Base-by-base conservation (phyloP, 2,329 filamentous ascomycete genomes). In the Penicillium sp. region DNA sequence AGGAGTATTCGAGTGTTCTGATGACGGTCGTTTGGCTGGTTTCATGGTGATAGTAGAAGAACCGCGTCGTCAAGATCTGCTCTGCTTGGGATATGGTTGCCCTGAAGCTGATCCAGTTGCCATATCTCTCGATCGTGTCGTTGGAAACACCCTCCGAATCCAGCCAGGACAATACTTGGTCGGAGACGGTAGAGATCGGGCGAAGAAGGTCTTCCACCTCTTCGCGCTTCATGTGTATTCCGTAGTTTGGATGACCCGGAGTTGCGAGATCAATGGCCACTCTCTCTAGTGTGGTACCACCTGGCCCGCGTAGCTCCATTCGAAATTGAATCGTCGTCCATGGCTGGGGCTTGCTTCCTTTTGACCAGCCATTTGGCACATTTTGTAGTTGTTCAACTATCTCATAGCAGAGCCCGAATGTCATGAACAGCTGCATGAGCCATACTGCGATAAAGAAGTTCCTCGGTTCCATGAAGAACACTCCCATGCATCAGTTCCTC, bases 21-120 rank as follows among this genome's bases (percentile, higher is more conserved):
- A 89, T 80, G 66, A 80, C 83, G 42, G 78, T 76, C 10, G 75
- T 70, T 13, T 78, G 72, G 22, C 75, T 77, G 13, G 76, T 74
- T 13, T 76, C 69, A 66, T 84, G 81, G 62, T 82, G 79, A 70
- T 86, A 90, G 65, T 83, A 81, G 60, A 80, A 81, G 72, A 89
- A 90, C 7, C 79, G 77, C 4, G 88, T 85, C 63, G 83, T 79
- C 65, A 90, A 76, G 71, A 90, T 79, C 13, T 75, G 71, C 61
- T 88, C 83, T 4, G 87, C 87, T 47, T 81, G 70, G 3, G 66
- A 68, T 4, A 78, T 60, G 1, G 69, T 64, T 15, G 74, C 61
- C 22, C 67, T 69, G 70, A 90, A 86, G 64, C 83, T 85, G 68
- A 91, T 79, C 87, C 87, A 90, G 72, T 89, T 83, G 61, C 83